Conservation (phyloP, 2,329 filamentous ascomycete species). For the Dactylellina drechsleri region DNA sequence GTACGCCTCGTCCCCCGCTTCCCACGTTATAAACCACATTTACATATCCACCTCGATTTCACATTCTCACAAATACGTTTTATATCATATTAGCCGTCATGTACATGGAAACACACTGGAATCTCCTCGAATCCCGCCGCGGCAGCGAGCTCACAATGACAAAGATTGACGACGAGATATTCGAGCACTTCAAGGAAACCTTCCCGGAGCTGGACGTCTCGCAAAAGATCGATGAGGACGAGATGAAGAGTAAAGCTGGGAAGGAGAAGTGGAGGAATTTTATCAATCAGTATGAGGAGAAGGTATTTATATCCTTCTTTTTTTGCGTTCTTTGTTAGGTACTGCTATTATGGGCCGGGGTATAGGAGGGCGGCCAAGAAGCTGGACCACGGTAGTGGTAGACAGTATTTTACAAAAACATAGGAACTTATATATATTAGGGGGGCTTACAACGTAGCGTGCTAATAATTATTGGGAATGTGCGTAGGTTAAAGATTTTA, state of each 20-base stretch:
- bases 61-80: conserved; percentile 42
- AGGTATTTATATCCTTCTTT: conserved; percentile 59
- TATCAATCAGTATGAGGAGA: conserved; percentile 92
- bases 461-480: neutral
- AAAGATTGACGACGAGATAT: conserved; percentile 93
- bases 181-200: conserved; percentile 83
- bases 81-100: conserved; percentile 73
- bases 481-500: conserved; percentile 82
- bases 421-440: neutral
- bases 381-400: neutral
- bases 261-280: conserved; percentile 96
- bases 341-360: too few relatives aligned
- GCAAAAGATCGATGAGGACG: conserved; percentile 82
- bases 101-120: conserved; percentile 97
- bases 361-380: too few relatives aligned
- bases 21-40: neutral
- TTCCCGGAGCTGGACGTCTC: conserved; percentile 94
- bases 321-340: neutral
- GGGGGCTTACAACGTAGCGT: neutral
- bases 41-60: neutral
- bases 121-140: conserved; percentile 87
- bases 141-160: conserved; percentile 91
- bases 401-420: neutral
- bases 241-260: conserved; percentile 96
- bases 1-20: conserved; percentile 63